These are phyloP conservation scores for Ascochyta fabae DNA, from an alignment of 2,329 filamentous ascomycete genomes.

Conservation along the genomic window DNA sequence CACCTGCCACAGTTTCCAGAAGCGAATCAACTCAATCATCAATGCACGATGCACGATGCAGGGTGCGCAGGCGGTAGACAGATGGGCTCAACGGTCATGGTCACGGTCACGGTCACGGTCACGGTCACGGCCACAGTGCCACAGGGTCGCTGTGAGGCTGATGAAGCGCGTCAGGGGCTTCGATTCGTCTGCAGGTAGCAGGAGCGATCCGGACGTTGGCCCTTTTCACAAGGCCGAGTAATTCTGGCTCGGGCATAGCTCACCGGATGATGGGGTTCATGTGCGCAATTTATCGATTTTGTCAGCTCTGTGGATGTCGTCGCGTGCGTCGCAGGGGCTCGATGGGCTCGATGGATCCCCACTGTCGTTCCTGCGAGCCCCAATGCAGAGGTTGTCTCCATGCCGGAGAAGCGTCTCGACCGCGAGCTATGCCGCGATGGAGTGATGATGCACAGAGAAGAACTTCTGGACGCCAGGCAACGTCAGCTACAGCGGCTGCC, in stretches of 20 bases:
- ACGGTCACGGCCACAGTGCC: neutral
- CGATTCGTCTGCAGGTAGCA: neutral
- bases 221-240: slow-evolving; percentile 3
- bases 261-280: slow-evolving; percentile 8
- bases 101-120: neutral
- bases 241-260: slow-evolving; percentile 7
- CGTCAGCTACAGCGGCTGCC: slow-evolving; percentile 14
- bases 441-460: slow-evolving; percentile 3
- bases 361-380: slow-evolving; percentile 2
- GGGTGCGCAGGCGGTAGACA: neutral
- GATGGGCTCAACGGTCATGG: neutral
- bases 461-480: slow-evolving; percentile 7
- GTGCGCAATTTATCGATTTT: slow-evolving; percentile 13
- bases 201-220: slow-evolving; percentile 2
- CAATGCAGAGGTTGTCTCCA: slow-evolving; percentile 1
- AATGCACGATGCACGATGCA: slow-evolving; percentile 7
- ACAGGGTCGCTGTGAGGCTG: slow-evolving; percentile 1
- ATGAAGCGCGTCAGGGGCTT: slow-evolving; percentile 1
- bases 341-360: neutral
- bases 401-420: slow-evolving; percentile 14
- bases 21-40: neutral
- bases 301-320: slow-evolving; percentile 1
- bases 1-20: slow-evolving; percentile 14
- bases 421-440: slow-evolving; percentile 8
- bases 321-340: slow-evolving; percentile 7